These are phyloP conservation scores for Spathaspora hagerdaliae DNA, from an alignment of 805 yeast genomes.

Conservation along the genomic window DNA sequence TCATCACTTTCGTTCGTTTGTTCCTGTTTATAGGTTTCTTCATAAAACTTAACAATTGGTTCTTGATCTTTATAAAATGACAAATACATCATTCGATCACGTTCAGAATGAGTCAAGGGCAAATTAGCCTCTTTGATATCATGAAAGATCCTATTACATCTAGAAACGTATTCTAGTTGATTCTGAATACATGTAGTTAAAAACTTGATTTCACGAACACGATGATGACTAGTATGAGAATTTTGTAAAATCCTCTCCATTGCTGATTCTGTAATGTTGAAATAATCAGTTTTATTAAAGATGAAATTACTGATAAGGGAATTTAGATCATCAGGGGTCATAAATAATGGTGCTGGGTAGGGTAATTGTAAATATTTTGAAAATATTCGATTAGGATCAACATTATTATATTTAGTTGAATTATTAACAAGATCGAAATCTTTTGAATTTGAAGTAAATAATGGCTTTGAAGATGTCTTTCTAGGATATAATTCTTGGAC, in stretches of 20 bases:
- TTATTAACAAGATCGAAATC: conserved; percentile 5
- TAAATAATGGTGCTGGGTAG: conserved; percentile 19
- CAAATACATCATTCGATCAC: conserved; percentile 21
- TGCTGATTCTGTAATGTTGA: conserved; percentile 13
- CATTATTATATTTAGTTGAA: conserved; percentile 11
- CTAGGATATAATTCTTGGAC: conserved; percentile 17
- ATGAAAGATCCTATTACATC: conserved; percentile 19
- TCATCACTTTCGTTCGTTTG: too few species aligned
- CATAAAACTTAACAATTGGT: conserved; percentile 12
- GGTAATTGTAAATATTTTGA: conserved; percentile 23
- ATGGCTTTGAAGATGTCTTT: background rate
- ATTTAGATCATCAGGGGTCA: conserved; percentile 24
- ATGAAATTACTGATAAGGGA: conserved; percentile 22
- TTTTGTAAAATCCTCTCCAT: background rate
- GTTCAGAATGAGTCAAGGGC: conserved; percentile 28
- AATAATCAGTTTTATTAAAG: conserved; percentile 10
- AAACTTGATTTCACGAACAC: background rate
- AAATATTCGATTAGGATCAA: conserved; percentile 24
- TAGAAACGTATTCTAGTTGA: conserved; percentile 5
- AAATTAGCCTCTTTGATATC: conserved; percentile 23
- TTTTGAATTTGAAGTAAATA: background rate
- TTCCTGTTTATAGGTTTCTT: too few species aligned
- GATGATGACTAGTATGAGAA: background rate
- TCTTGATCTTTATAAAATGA: conserved; percentile 29
- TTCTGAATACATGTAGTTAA: background rate